These are phyloP conservation scores for Thyridium curvatum DNA, from an alignment of 2,329 filamentous ascomycete species.

Conservation along the genomic window DNA sequence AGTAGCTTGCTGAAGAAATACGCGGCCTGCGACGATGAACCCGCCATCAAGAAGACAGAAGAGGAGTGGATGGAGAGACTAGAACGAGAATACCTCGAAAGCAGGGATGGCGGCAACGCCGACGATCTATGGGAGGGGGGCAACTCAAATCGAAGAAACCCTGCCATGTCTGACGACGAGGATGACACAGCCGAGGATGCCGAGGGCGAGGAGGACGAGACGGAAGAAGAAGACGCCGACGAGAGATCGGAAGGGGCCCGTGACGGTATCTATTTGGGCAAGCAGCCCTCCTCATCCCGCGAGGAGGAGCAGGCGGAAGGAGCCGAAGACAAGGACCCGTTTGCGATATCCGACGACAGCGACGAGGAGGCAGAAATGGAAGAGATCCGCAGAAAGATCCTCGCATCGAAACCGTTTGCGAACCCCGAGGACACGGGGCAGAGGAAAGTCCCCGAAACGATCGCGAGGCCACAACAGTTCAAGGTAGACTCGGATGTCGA, in stretches of 20 bases:
- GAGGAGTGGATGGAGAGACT: constrained; percentile 84
- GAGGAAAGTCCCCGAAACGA: constrained; percentile 54
- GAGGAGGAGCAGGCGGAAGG: constrained; percentile 32
- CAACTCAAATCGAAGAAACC: constrained; percentile 66
- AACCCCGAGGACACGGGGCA: constrained; percentile 39
- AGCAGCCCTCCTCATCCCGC: constrained; percentile 30
- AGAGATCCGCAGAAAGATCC: constrained; percentile 81
- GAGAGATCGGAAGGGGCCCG: constrained; percentile 33
- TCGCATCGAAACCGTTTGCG: constrained; percentile 83
- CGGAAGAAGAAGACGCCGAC: constrained; percentile 35
- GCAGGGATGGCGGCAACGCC: constrained; percentile 59
- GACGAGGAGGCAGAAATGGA: constrained; percentile 77
- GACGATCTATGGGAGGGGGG: constrained; percentile 86
- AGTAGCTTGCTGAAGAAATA: constrained; percentile 74
- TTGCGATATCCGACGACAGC: constrained; percentile 70
- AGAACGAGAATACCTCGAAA: constrained; percentile 83
- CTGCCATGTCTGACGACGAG: constrained; percentile 20
- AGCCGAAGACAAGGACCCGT: constrained; percentile 55
- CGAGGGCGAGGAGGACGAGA: constrained; percentile 38
- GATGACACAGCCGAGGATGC: constrained; percentile 44
- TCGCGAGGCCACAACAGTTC: constrained; percentile 49
- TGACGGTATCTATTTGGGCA: constrained; percentile 57
- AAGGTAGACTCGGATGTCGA: constrained; percentile 60
- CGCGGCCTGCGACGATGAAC: constrained; percentile 75
- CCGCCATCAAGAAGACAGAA: constrained; percentile 76